A percentile compares a stretch with the other conserved stretches of the same genome.
Evolutionary conservation across 768 basidiomycete species (phyloP).

Genomic region (Auricularia heimuer): DNA sequence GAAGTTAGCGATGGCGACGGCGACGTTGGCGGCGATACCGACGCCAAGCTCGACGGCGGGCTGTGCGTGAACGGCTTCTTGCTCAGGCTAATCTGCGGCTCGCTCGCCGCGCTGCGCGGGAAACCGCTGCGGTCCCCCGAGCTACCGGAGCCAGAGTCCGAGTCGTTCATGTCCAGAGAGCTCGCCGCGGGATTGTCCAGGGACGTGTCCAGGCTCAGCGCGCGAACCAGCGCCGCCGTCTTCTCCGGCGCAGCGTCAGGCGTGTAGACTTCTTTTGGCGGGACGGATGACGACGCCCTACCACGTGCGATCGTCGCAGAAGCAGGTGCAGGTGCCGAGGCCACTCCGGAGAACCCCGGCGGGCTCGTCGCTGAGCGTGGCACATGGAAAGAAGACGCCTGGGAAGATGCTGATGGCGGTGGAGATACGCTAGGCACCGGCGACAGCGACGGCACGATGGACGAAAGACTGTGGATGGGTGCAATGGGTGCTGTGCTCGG

Average conservation of each 20-base stretch:
- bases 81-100: not conserved
- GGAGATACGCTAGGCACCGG: not conserved
- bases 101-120: not conserved
- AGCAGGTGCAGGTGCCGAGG: not conserved
- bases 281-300: not conserved
- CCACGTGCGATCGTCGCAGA: not conserved
- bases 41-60: too few relatives aligned
- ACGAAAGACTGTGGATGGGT: not conserved
- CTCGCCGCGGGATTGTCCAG: not conserved
- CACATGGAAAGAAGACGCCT: not conserved
- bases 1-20: too few relatives aligned
- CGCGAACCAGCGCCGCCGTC: not conserved
- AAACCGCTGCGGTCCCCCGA: not conserved
- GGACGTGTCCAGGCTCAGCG: not conserved
- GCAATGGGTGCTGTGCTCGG: not conserved
- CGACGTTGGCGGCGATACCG: too few relatives aligned
- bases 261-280: not conserved
- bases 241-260: not conserved
- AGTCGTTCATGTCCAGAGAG: not conserved
- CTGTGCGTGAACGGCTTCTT: too few relatives aligned
- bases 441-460: not conserved
- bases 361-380: not conserved
- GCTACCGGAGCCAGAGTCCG: not conserved
- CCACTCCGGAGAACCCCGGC: not conserved
- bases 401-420: not conserved